Conservation (phyloP, 2,329 filamentous ascomycete species). For the Remersonia thermophila region DNA sequence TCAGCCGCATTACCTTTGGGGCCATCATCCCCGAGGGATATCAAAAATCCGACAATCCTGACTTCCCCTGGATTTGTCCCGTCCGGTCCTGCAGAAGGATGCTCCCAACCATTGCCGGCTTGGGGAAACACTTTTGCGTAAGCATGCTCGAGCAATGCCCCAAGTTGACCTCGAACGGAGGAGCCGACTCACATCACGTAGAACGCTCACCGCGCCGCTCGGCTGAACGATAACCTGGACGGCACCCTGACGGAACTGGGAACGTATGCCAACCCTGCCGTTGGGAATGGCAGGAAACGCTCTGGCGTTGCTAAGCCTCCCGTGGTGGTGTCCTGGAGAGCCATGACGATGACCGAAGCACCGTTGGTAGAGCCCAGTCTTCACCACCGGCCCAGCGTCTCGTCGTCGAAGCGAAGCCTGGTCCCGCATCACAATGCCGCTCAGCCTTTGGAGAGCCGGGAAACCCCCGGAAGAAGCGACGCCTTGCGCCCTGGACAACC, state of each 20-base stretch:
- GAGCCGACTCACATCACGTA: neutral
- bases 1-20: conserved; percentile 5
- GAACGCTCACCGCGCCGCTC: conserved; percentile 7
- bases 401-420: too few relatives aligned
- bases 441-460: too few relatives aligned
- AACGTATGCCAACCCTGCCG: conserved; percentile 3
- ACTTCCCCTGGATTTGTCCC: conserved; percentile 15
- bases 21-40: conserved; percentile 13
- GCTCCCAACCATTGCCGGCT: conserved; percentile 3
- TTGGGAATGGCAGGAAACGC: conserved; percentile 4
- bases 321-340: conserved; percentile 7
- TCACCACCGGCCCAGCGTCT: neutral
- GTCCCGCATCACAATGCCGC: too few relatives aligned
- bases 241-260: conserved; percentile 15
- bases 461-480: too few relatives aligned
- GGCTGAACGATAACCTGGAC: conserved; percentile 16
- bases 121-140: conserved; percentile 13
- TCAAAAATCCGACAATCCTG: conserved; percentile 4
- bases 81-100: conserved; percentile 10
- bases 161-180: neutral
- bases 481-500: too few relatives aligned
- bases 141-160: neutral
- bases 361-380: conserved; percentile 5
- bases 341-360: conserved; percentile 4
- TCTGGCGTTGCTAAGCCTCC: conserved; percentile 6